Evolutionary conservation across 352 stramenopile species (phyloP).

Genomic region (Lagenidium giganteum): DNA sequence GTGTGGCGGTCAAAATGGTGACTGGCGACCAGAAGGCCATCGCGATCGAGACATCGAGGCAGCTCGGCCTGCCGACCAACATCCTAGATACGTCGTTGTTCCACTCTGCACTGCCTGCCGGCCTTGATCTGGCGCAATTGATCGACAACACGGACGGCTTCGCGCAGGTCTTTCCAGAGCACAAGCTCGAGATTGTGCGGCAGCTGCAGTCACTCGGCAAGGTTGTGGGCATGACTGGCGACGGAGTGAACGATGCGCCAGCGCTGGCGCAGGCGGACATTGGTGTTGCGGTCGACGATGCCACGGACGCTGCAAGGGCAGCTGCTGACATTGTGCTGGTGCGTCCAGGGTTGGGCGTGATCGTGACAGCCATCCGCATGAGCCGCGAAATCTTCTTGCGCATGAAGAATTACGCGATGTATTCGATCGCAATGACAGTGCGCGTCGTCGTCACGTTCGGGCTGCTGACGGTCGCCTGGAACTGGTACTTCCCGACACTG

Average conservation of each 20-base stretch:
- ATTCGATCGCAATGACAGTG: constrained; percentile 87
- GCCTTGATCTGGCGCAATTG: constrained; percentile 65
- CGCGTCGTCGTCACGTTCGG: constrained; percentile 88
- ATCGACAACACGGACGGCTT: constrained; percentile 93
- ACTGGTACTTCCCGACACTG: constrained; percentile 86
- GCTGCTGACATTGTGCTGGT: constrained; percentile 88
- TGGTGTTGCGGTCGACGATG: constrained; percentile 89
- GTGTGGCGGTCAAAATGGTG: constrained; percentile 95
- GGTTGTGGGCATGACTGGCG: constrained; percentile 79
- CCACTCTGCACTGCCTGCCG: constrained; percentile 56
- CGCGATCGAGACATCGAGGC: constrained; percentile 88
- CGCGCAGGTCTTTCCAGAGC: constrained; percentile 88
- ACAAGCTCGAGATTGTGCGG: constrained; percentile 92
- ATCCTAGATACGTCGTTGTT: constrained; percentile 80
- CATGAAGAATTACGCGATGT: constrained; percentile 92
- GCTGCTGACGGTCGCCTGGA: constrained; percentile 81
- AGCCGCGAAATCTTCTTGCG: constrained; percentile 86
- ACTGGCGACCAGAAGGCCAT: constrained; percentile 94
- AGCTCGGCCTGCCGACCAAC: constrained; percentile 86
- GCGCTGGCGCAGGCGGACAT: constrained; percentile 87
- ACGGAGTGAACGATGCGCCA: constrained; percentile 92
- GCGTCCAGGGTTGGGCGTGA: constrained; percentile 77
- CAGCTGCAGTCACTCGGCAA: constrained; percentile 83
- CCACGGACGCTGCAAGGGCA: constrained; percentile 85
- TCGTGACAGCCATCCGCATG: constrained; percentile 88